Evolutionary conservation across 257 asterid species (phyloP).

Genomic region (Eustoma russellianum): DNA sequence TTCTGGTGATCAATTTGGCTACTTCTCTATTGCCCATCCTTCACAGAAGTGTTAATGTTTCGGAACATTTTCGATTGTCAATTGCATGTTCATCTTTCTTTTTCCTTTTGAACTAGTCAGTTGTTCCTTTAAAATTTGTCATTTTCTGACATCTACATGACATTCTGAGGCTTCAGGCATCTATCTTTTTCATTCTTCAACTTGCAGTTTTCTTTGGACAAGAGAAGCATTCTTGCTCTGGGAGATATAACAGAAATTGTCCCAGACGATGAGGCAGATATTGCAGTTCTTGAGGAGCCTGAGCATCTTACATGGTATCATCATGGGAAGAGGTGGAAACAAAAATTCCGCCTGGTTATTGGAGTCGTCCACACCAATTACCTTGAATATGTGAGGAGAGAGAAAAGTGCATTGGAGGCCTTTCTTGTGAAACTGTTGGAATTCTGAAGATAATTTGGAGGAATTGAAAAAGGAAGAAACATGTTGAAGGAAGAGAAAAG

Average conservation of each 20-base stretch:
- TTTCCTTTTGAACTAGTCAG: neutral
- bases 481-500: too few species aligned
- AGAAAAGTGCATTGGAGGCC: conserved; percentile 75
- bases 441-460: too few species aligned
- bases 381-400: conserved; percentile 85
- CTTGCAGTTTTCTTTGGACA: conserved; percentile 69
- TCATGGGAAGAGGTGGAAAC: conserved; percentile 94
- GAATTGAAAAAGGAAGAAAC: too few species aligned
- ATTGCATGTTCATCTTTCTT: neutral
- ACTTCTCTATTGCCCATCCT: too few species aligned
- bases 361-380: conserved; percentile 97
- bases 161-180: neutral
- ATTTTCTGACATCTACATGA: conserved; percentile 5
- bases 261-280: conserved; percentile 89
- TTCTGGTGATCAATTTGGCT: too few species aligned
- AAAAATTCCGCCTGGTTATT: conserved; percentile 66
- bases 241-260: conserved; percentile 88
- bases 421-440: conserved; percentile 64
- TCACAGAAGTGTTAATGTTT: neutral
- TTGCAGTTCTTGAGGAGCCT: conserved; percentile 98
- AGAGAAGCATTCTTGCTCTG: conserved; percentile 88
- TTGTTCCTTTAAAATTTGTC: neutral
- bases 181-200: neutral
- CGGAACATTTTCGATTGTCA: neutral
- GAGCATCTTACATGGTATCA: conserved; percentile 99